Conservation (phyloP, 2,329 filamentous ascomycete species). For the Pseudogymnoascus destructans region DNA sequence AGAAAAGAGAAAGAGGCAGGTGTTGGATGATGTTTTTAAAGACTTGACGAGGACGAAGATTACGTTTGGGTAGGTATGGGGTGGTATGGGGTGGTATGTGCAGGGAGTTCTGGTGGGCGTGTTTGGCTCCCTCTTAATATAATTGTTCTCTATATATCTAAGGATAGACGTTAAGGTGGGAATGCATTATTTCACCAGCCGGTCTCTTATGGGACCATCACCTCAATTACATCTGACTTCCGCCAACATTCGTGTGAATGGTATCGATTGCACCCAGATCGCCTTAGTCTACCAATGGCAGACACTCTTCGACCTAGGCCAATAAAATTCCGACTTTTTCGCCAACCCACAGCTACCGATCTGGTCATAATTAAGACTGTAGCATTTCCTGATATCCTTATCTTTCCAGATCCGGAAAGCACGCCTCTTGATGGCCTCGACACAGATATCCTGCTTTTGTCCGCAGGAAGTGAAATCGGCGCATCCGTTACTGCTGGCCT, state of each 20-base stretch:
- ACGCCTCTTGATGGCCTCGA: background rate
- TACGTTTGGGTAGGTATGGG: slow-evolving; percentile 37
- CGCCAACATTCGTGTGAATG: background rate
- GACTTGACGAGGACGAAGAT: slow-evolving; percentile 62
- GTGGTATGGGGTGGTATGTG: background rate
- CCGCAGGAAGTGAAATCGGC: background rate
- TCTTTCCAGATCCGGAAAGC: background rate
- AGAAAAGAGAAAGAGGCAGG: slow-evolving; percentile 59
- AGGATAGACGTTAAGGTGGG: background rate
- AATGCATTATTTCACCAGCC: background rate
- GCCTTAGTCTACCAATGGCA: background rate
- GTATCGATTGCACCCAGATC: background rate
- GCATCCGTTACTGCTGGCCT: background rate
- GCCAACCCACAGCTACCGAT: background rate
- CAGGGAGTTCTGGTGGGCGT: background rate
- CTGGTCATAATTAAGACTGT: background rate
- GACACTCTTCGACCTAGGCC: background rate
- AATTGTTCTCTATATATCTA: background rate
- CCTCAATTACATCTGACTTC: background rate
- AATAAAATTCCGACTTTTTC: background rate
- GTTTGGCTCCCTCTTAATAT: background rate
- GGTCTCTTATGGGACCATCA: background rate
- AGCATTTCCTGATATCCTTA: background rate
- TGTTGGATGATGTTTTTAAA: slow-evolving; percentile 66
- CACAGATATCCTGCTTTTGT: background rate